Base-by-base conservation (phyloP, 805 yeast genomes). In the Sugiyamaella smithiae region DNA sequence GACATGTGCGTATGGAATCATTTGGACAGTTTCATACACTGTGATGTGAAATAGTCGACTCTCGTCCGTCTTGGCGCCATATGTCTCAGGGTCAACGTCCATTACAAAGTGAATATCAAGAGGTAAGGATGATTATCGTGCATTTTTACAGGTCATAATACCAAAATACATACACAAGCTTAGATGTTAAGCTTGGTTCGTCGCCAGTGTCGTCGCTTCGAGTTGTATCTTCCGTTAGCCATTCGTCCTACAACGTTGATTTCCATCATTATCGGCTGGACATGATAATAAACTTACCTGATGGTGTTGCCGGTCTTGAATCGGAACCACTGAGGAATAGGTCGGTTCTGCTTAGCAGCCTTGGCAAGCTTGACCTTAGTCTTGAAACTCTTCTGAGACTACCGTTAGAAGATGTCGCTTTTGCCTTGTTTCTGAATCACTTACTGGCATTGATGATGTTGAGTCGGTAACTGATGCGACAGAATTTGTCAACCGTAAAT, bases 191-290 rank as follows among this genome's bases (percentile, higher is more conserved):
- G 83, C 95, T 91, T 91, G 71, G 97, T 91, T 86, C 98, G 88
- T 87, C 97, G 91, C 99, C 99, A 91, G 93, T 93, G 96, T 84
- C 98, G 86, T 88, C 98, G 89, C 89, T 93, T 93, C 74, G 96
- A 95, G 81, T 91, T 91, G 87, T 88, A 88, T 84, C 95, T 62
- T 43, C 14, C 37, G 48, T 43, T 45, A 49, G 49, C 33, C 19
- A 14, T 28, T 7, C 28, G 37, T 26, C 40, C 19, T 16, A 26
- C 7, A 7, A 26, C 11, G 29, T 26, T 11, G 11, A 26, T 19
- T 43, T 14, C 23, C 45, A 29, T 16, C 32, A 22, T 9, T 2
- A 11, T 37, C 20, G 12, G 33, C 33, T 29, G 7, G 33, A 4
- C 16, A n/a, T 29, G 12, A 5, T 19, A n/a, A 17, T 17, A 20